Conservation (phyloP, 331 rosid genomes). For the Quercus phellos region DNA sequence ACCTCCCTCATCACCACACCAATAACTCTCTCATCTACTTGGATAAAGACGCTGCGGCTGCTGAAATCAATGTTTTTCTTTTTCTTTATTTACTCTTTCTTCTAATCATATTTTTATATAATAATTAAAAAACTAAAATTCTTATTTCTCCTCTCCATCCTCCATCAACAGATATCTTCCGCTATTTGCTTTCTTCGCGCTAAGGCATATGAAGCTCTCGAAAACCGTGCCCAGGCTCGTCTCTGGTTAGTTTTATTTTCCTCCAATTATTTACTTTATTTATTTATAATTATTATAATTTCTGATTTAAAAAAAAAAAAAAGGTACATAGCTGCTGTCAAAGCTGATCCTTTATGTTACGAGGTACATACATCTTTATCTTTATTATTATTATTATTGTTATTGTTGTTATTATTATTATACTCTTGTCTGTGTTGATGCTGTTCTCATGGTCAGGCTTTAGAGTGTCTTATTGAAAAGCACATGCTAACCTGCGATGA, state of each 20-base stretch:
- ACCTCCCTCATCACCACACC: conserved; percentile 49
- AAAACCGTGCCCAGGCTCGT: conserved; percentile 87
- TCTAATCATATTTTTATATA: background rate
- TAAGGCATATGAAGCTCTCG: conserved; percentile 88
- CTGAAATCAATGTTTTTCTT: conserved; percentile 56
- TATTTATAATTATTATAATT: conserved; percentile 11
- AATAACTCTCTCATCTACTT: conserved; percentile 61
- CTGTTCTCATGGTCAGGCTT: conserved; percentile 53
- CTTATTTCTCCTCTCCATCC: conserved; percentile 6
- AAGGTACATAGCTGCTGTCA: conserved; percentile 96
- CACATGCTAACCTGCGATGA: conserved; percentile 94
- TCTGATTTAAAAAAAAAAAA: no score
- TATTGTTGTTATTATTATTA: conserved; percentile 12
- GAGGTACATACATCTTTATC: conserved; percentile 55
- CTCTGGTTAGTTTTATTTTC: conserved; percentile 54
- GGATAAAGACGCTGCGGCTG: conserved; percentile 50
- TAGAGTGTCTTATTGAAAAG: conserved; percentile 93
- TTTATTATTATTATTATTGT: conserved; percentile 1
- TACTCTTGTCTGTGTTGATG: background rate
- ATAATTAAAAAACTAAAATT: background rate
- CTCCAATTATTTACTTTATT: background rate
- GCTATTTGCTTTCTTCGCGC: conserved; percentile 91
- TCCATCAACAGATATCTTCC: conserved; percentile 65
- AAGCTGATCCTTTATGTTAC: conserved; percentile 93
- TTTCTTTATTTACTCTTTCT: background rate